Evolutionary conservation across 2,329 filamentous ascomycete species (phyloP).

Genomic region (Stylonectria norvegica): DNA sequence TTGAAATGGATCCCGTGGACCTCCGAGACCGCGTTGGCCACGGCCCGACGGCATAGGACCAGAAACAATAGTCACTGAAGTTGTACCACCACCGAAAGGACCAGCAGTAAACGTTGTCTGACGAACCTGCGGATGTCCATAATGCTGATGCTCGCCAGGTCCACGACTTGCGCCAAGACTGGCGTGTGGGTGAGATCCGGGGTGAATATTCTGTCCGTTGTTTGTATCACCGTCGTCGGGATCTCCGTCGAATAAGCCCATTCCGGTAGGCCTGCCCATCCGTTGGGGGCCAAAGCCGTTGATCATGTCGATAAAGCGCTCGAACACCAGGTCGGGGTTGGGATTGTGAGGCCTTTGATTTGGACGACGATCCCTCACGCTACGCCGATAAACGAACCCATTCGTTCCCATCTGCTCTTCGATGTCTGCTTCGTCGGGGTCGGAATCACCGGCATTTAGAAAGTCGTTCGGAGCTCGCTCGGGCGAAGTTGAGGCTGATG

Average conservation of each 20-base stretch:
- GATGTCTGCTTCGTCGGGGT: constrained; percentile 58
- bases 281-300: constrained; percentile 32
- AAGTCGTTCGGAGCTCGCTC: constrained; percentile 25
- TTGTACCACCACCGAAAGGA: constrained; percentile 38
- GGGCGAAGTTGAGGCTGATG: constrained; percentile 30
- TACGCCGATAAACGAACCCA: constrained; percentile 40
- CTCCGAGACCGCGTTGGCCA: constrained; percentile 9
- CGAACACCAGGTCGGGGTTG: constrained; percentile 36
- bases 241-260: no score
- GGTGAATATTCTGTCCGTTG: no score
- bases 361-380: constrained; percentile 29
- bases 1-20: constrained; percentile 43
- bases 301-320: constrained; percentile 45
- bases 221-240: no score
- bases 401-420: constrained; percentile 48
- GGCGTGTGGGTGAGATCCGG: no score
- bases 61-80: constrained; percentile 49
- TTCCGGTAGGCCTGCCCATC: no score
- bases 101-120: constrained; percentile 38
- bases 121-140: constrained; percentile 31
- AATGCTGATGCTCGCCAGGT: constrained; percentile 11
- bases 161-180: no score
- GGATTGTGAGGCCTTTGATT: constrained; percentile 24
- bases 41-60: constrained; percentile 25
- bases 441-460: constrained; percentile 43